Conservation (phyloP, 768 basidiomycete species). For the Filobasidium wieringae region DNA sequence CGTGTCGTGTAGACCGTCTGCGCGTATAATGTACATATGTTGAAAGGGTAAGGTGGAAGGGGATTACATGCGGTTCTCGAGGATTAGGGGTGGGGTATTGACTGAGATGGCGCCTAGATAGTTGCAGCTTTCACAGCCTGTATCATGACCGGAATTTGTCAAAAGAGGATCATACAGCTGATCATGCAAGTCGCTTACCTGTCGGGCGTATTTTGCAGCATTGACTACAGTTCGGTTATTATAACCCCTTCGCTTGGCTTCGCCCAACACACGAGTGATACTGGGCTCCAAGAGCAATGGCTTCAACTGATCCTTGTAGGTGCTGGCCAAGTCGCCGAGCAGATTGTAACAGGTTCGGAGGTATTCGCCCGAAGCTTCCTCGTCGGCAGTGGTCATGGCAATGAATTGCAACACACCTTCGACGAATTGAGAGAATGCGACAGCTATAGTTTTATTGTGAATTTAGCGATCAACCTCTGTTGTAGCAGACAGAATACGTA, state of each 20-base stretch:
- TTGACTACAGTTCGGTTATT: slow-evolving; percentile 62
- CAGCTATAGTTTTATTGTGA: slow-evolving; percentile 37
- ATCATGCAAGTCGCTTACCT: too few relatives aligned
- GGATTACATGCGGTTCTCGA: too few relatives aligned
- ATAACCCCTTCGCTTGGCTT: slow-evolving; percentile 57
- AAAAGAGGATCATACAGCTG: too few relatives aligned
- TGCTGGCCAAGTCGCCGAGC: slow-evolving; percentile 83
- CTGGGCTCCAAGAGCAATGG: slow-evolving; percentile 65
- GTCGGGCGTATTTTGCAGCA: slow-evolving; percentile 84
- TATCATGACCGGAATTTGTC: too few relatives aligned
- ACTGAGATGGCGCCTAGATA: too few relatives aligned
- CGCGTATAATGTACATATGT: too few relatives aligned
- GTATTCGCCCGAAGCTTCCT: slow-evolving; percentile 64
- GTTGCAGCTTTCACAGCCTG: too few relatives aligned
- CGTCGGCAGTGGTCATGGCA: slow-evolving; percentile 67
- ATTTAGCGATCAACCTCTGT: slow-evolving; percentile 2
- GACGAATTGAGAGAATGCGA: slow-evolving; percentile 57
- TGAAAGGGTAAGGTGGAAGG: too few relatives aligned
- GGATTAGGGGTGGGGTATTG: too few relatives aligned
- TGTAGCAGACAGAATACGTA: slow-evolving; percentile 36
- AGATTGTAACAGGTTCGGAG: slow-evolving; percentile 69
- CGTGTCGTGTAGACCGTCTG: too few relatives aligned
- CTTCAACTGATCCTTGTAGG: slow-evolving; percentile 69
- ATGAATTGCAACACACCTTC: slow-evolving; percentile 62
- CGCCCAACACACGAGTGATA: slow-evolving; percentile 58